A percentile compares a stretch with the other conserved stretches of the same genome.
Conservation (phyloP, 225 moss, liverwort and hornwort species). For the Sphagnum contortum region DNA sequence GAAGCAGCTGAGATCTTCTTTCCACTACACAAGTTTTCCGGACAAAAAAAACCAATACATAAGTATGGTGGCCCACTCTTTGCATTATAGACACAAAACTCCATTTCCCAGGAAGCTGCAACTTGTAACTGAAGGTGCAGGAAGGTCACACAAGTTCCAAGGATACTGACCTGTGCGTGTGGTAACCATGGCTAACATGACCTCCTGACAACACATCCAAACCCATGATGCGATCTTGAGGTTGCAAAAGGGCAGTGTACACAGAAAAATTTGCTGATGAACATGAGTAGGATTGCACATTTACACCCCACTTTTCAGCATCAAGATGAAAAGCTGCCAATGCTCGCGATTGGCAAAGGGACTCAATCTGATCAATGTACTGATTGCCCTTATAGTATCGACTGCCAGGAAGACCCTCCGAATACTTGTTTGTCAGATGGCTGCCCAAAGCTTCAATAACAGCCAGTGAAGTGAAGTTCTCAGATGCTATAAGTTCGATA, state of each 20-base stretch:
- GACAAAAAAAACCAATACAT: slow-evolving; percentile 23
- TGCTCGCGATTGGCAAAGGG: slow-evolving; percentile 59
- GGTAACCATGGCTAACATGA: slow-evolving; percentile 76
- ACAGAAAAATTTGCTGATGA: slow-evolving; percentile 89
- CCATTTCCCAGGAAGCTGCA: too few species aligned
- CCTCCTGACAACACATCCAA: slow-evolving; percentile 79
- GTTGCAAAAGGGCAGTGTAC: slow-evolving; percentile 75
- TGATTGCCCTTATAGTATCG: slow-evolving; percentile 86
- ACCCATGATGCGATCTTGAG: slow-evolving; percentile 87
- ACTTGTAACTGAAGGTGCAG: too few species aligned
- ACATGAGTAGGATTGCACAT: slow-evolving; percentile 88
- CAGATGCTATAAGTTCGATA: slow-evolving; percentile 84
- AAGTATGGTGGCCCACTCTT: too few species aligned
- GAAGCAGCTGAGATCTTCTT: slow-evolving; percentile 81
- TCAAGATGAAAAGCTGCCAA: slow-evolving; percentile 68
- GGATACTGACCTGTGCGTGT: slow-evolving; percentile 22
- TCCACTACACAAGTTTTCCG: slow-evolving; percentile 46
- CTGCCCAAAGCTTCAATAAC: slow-evolving; percentile 83
- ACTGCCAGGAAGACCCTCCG: slow-evolving; percentile 72
- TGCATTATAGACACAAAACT: too few species aligned
- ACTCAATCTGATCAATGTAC: slow-evolving; percentile 78
- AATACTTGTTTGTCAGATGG: slow-evolving; percentile 87
- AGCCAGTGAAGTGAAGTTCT: slow-evolving; percentile 78
- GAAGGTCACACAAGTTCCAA: too few species aligned
- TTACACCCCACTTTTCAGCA: slow-evolving; percentile 75